Base-by-base conservation (phyloP, 169 alveolate species). In the Plasmodium fragile region DNA sequence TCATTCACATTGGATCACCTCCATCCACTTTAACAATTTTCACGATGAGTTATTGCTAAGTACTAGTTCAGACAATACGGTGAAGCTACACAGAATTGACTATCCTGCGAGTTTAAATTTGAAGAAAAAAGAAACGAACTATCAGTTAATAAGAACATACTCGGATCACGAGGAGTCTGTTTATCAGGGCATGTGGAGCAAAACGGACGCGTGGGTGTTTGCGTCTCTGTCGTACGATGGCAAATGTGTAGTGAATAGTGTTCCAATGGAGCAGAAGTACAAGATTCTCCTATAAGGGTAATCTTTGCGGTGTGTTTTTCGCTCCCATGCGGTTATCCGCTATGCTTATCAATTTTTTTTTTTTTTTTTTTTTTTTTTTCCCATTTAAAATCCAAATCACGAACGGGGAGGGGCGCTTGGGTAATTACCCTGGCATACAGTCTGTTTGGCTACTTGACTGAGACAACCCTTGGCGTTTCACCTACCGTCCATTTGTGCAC, bases 1-100 rank as follows among this genome's bases (percentile, higher is more conserved):
- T 73, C 98, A 97, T 93, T 94, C 97, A 11, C 98, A 98, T 92
- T 98, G 99, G 98, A 92, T 98, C 13, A 94, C 96, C 79, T 95
- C 96, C 80, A 95, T 96, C 3, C 90, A 93, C 70, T 97, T 95
- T 93, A 98, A 98, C 94, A 82, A 96, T 69, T 98, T 93, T 90
- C 99, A 98, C 92, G 99, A 98, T 92, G 98, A 98, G 92, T 96
- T 98, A 53, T 81, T 98, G 22, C 95, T 98, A 39, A 96, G 99
- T 13, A 97, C 98, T 8, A 96, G 98, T 78, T 95, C 98, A 11
- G 96, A 97, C 69, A 94, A 98, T 55, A 92, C 96, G 43, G 96
- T 97, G 32, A 93, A 95, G 53, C 95, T 96, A 87, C 96, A 95
- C 90, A 83, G 96, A 78, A 93, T 96, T 43, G 89, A 77, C 41